phyloP scores from a whole-genome alignment of 1,139 yeast species.

The Suhomyces bolitotheri region DNA sequence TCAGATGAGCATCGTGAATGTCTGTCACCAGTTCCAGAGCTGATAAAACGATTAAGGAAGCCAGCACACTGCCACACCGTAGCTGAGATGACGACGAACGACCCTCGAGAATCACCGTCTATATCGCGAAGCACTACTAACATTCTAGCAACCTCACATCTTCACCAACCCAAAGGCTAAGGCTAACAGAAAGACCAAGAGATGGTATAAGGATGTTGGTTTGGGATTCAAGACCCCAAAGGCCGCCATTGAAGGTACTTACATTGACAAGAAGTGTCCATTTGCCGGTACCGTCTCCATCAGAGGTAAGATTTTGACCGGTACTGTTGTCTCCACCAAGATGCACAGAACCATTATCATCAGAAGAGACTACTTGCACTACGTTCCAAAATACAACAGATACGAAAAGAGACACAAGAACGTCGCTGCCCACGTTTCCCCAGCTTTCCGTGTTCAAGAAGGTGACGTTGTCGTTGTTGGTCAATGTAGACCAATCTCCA shows the following conservation, averaged over 20 bases:
- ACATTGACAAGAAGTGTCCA: constrained; percentile 99
- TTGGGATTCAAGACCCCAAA: constrained; percentile 99
- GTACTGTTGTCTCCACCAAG: constrained; percentile 99
- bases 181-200: constrained; percentile 98
- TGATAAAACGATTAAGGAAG: no score
- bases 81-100: no score
- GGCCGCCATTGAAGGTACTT: constrained; percentile 96
- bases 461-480: constrained; percentile 99
- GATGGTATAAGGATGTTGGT: constrained; percentile 99
- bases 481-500: constrained; percentile 99
- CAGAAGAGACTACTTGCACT: constrained; percentile 99
- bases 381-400: constrained; percentile 99
- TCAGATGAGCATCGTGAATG: no score
- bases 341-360: constrained; percentile 99
- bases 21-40: no score
- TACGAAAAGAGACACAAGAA: constrained; percentile 99
- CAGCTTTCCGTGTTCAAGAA: constrained; percentile 99
- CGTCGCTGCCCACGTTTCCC: constrained; percentile 99
- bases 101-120: no score
- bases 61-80: no score
- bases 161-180: constrained; percentile 99
- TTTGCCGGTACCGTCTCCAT: constrained; percentile 95
- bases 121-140: constrained; percentile 34
- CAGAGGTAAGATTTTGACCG: constrained; percentile 99
- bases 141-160: constrained; percentile 95